phyloP scores from a whole-genome alignment of 2,329 filamentous ascomycete species.

The Sclerotinia nivalis region DNA sequence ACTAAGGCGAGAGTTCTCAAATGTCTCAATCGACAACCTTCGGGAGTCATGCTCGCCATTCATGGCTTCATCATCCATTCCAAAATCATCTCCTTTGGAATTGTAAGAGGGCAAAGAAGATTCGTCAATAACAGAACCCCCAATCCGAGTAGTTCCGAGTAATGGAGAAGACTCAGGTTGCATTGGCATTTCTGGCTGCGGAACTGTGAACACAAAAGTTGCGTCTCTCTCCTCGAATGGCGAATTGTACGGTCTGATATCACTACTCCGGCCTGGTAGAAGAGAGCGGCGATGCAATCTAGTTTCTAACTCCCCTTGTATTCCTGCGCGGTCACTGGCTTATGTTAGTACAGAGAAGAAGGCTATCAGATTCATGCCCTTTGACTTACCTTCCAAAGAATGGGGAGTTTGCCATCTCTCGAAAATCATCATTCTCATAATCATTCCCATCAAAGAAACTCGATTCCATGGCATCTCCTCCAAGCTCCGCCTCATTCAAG shows the following conservation, averaged over 20 bases:
- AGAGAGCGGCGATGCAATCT: constrained; percentile 28
- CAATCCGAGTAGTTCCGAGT: not conserved
- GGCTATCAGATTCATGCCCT: not conserved
- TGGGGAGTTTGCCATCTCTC: constrained; percentile 26
- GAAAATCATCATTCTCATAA: constrained; percentile 32
- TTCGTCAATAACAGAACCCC: not conserved
- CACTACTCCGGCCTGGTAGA: constrained; percentile 35
- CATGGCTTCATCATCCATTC: constrained; percentile 4
- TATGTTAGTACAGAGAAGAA: not conserved
- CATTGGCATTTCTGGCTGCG: constrained; percentile 32
- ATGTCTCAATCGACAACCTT: not conserved
- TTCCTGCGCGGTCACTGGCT: constrained; percentile 15
- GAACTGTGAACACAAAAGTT: constrained; percentile 41
- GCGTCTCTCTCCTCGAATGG: constrained; percentile 39
- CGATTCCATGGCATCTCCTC: constrained; percentile 34
- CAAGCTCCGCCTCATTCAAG: constrained; percentile 34
- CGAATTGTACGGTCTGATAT: constrained; percentile 35
- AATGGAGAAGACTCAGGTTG: constrained; percentile 10
- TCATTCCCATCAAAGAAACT: constrained; percentile 35
- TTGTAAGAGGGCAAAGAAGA: not conserved
- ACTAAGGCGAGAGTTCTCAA: not conserved
- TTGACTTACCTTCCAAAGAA: constrained; percentile 30
- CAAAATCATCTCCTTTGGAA: not conserved
- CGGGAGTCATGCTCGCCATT: not conserved
- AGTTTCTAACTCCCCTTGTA: not conserved